A percentile compares a stretch with the other conserved stretches of the same genome.
Conservation (phyloP, 192 early-diverging fungal genomes). For the Coemansia sp. region DNA sequence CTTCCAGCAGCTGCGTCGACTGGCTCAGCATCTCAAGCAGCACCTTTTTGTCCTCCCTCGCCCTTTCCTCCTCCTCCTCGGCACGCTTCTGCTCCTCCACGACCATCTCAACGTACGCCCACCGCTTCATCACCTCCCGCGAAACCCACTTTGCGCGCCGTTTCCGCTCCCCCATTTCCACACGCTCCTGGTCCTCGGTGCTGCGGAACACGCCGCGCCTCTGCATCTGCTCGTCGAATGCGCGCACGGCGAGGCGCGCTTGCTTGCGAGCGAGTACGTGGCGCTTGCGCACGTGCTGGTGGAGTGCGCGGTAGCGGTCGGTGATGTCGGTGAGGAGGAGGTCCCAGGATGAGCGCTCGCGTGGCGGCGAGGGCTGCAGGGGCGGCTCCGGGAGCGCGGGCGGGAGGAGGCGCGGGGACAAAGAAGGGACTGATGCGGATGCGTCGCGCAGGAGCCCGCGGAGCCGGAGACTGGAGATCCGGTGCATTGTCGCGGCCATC, state of each 20-base stretch:
- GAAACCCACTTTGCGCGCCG: constrained; percentile 66
- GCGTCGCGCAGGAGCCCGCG: constrained; percentile 39
- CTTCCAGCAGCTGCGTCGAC: constrained; percentile 66
- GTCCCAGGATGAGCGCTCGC: constrained; percentile 17
- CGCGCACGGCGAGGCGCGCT: constrained; percentile 14
- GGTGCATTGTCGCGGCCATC: constrained; percentile 20
- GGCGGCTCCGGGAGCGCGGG: constrained; percentile 25
- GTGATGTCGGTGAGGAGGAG: constrained; percentile 24
- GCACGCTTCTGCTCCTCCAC: constrained; percentile 59
- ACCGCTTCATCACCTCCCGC: constrained; percentile 66
- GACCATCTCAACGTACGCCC: constrained; percentile 67
- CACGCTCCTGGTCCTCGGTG: constrained; percentile 21
- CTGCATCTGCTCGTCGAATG: constrained; percentile 24
- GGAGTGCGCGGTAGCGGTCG: constrained; percentile 29
- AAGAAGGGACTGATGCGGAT: not conserved
- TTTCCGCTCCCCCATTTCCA: constrained; percentile 13
- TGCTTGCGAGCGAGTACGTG: constrained; percentile 21
- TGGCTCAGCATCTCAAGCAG: constrained; percentile 72
- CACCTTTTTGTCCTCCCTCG: constrained; percentile 61
- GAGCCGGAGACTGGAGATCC: constrained; percentile 39
- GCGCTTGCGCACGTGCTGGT: constrained; percentile 3
- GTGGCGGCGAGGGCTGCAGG: constrained; percentile 12
- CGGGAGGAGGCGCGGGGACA: constrained; percentile 9
- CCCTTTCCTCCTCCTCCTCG: constrained; percentile 59
- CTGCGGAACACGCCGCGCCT: constrained; percentile 19